Evolutionary conservation across 371 early-diverging fungal species (phyloP).

Genomic region (Mycotypha africana): DNA sequence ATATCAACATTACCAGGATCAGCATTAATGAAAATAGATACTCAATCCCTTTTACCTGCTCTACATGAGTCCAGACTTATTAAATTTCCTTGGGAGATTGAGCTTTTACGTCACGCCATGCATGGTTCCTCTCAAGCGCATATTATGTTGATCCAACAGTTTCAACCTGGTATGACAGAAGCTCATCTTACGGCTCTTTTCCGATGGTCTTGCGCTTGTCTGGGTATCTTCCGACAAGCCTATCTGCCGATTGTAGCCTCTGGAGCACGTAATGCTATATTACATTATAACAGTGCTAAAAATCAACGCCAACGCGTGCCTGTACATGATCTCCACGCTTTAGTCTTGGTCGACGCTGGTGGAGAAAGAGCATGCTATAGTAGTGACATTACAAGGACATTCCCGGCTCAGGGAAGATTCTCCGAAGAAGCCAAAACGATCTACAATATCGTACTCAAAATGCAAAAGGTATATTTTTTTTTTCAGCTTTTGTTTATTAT

Average conservation of each 20-base stretch:
- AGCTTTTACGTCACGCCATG: constrained; percentile 33
- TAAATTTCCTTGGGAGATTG: constrained; percentile 47
- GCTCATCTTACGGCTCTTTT: constrained; percentile 53
- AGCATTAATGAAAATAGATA: constrained; percentile 1
- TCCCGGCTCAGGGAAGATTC: constrained; percentile 76
- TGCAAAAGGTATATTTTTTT: constrained; percentile 58
- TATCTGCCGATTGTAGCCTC: constrained; percentile 62
- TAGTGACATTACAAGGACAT: constrained; percentile 86
- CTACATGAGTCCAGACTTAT: constrained; percentile 42
- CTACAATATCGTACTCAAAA: constrained; percentile 78
- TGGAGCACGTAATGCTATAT: constrained; percentile 48
- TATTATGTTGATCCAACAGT: constrained; percentile 38
- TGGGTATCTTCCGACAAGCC: constrained; percentile 40
- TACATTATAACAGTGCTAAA: constrained; percentile 54
- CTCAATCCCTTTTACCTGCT: constrained; percentile 14
- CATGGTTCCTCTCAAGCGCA: constrained; percentile 40
- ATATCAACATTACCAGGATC: not conserved
- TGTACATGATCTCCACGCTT: constrained; percentile 18
- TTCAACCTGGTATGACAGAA: constrained; percentile 43
- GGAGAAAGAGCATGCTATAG: constrained; percentile 81
- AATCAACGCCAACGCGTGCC: constrained; percentile 34
- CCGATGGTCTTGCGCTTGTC: constrained; percentile 45
- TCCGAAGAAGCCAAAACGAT: constrained; percentile 66
- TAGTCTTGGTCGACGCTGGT: constrained; percentile 87
- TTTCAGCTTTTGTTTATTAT: not conserved